A percentile compares a stretch with the other conserved stretches of the same genome.
These are phyloP conservation scores for Coniella lustricola DNA, from an alignment of 2,329 filamentous ascomycete genomes.

Conservation along the genomic window DNA sequence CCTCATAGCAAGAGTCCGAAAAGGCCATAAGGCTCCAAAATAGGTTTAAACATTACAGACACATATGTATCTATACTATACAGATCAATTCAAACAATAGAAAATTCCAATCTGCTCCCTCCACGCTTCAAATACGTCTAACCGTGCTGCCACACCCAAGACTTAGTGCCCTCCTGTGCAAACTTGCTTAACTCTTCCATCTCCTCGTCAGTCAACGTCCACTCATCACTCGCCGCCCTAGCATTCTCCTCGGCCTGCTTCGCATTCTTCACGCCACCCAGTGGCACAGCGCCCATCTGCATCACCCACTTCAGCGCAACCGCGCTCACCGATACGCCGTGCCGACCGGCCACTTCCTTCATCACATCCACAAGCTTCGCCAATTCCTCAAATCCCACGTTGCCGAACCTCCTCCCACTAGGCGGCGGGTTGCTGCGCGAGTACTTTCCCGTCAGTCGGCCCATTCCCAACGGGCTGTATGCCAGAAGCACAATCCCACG, in stretches of 20 bases:
- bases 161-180: slow-evolving; percentile 32
- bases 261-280: slow-evolving; percentile 33
- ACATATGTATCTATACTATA: no score
- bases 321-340: slow-evolving; percentile 27
- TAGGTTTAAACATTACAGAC: no score
- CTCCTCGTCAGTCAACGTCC: slow-evolving; percentile 34
- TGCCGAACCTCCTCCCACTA: slow-evolving; percentile 30
- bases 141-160: slow-evolving; percentile 35
- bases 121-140: slow-evolving; percentile 13
- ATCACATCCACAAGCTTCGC: slow-evolving; percentile 30
- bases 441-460: slow-evolving; percentile 34
- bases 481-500: slow-evolving; percentile 35
- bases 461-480: slow-evolving; percentile 33
- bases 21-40: no score
- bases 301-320: slow-evolving; percentile 38
- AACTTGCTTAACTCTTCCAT: slow-evolving; percentile 33
- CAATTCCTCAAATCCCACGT: slow-evolving; percentile 36
- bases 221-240: slow-evolving; percentile 28
- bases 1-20: no score
- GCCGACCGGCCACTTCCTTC: slow-evolving; percentile 28
- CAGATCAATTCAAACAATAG: no score
- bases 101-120: not conserved
- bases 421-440: slow-evolving; percentile 29
- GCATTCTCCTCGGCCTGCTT: slow-evolving; percentile 32
- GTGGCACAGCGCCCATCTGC: slow-evolving; percentile 35